Conservation (phyloP, 495 filamentous ascomycete genomes). For the Cenococcum geophilum region DNA sequence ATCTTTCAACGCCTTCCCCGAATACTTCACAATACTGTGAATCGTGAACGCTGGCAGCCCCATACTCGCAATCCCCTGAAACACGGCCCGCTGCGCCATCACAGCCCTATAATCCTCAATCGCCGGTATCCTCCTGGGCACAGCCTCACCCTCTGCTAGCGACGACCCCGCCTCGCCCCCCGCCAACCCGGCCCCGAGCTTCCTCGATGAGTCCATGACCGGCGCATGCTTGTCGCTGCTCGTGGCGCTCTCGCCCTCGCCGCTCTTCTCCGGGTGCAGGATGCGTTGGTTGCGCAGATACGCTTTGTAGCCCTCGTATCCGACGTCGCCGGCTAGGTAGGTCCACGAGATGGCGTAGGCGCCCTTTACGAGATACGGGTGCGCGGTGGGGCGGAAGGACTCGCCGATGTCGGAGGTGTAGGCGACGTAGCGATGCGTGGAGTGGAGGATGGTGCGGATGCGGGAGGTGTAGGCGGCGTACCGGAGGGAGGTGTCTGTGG, state of each 20-base stretch:
- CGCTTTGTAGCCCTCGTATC: conserved; percentile 91
- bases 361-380: conserved; percentile 68
- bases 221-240: conserved; percentile 5
- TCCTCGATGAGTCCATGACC: conserved; percentile 1
- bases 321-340: conserved; percentile 85
- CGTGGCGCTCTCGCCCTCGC: conserved; percentile 13
- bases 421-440: conserved; percentile 91
- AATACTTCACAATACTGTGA: conserved; percentile 83
- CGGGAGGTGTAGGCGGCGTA: conserved; percentile 90
- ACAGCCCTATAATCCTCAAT: conserved; percentile 87
- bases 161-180: conserved; percentile 4
- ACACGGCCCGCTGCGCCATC: conserved; percentile 83
- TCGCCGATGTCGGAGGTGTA: conserved; percentile 98
- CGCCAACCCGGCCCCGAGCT: conserved; percentile 11
- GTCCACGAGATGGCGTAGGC: conserved; percentile 92
- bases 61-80: conserved; percentile 89
- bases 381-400: conserved; percentile 88
- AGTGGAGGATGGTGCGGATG: conserved; percentile 79
- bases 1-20: conserved; percentile 72
- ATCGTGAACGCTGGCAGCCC: conserved; percentile 93
- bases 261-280: conserved; percentile 45
- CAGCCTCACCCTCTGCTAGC: conserved; percentile 25
- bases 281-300: conserved; percentile 71
- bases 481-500: conserved; percentile 76
- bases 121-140: conserved; percentile 57